Percentiles rank a stretch among this genome's conserved stretches.
phyloP scores from a whole-genome alignment of 805 yeast species.

The Candida adriatica region DNA sequence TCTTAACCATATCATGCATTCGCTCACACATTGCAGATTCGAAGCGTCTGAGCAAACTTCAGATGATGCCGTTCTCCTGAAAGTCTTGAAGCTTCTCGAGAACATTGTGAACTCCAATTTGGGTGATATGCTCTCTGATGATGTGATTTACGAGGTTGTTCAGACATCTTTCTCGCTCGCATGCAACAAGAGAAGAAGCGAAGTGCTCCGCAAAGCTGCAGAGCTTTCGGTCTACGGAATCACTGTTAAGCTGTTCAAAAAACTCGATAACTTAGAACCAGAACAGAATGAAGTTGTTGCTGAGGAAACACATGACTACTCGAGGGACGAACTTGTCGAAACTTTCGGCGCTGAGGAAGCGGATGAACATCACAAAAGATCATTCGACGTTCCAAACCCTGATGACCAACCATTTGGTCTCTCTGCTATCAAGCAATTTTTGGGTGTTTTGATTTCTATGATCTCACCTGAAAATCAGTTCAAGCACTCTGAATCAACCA shows the following conservation, averaged over 20 bases:
- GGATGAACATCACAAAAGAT: constrained; percentile 21
- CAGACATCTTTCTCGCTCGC: constrained; percentile 91
- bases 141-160: constrained; percentile 77
- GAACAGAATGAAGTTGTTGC: constrained; percentile 31
- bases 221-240: constrained; percentile 72
- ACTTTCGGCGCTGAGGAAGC: constrained; percentile 44
- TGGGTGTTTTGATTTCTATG: constrained; percentile 70
- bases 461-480: constrained; percentile 76
- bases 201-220: constrained; percentile 81
- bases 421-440: constrained; percentile 67
- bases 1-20: constrained; percentile 51
- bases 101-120: constrained; percentile 55
- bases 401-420: constrained; percentile 53
- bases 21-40: constrained; percentile 89
- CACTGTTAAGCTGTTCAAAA: constrained; percentile 60
- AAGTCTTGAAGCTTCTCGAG: constrained; percentile 73
- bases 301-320: constrained; percentile 39
- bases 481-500: constrained; percentile 81
- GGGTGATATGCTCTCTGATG: constrained; percentile 67
- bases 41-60: constrained; percentile 91
- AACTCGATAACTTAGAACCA: constrained; percentile 50
- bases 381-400: constrained; percentile 20
- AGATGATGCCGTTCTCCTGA: constrained; percentile 85
- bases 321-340: constrained; percentile 47
- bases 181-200: constrained; percentile 86